A percentile compares a stretch with the other conserved stretches of the same genome.
Conservation (phyloP, 352 stramenopile species). For the Phytophthora melonis region DNA sequence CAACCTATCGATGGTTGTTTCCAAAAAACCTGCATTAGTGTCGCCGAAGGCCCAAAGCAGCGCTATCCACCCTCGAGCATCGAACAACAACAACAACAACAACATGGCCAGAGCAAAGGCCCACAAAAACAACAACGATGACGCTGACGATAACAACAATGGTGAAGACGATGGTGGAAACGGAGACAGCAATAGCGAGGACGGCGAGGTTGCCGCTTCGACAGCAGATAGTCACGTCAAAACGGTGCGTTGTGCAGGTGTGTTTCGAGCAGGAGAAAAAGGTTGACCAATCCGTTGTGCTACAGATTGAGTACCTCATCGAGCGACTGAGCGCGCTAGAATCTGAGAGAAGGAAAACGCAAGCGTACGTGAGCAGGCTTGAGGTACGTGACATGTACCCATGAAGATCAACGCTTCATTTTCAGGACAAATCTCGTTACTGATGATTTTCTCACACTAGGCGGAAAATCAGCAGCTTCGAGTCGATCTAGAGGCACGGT, state of each 20-base stretch:
- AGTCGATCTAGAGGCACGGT: conserved; percentile 32
- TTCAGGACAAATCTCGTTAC: not conserved
- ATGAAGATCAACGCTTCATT: not conserved
- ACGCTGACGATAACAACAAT: conserved; percentile 15
- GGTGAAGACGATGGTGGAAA: conserved; percentile 25
- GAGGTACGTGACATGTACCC: conserved; percentile 44
- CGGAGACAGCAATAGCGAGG: conserved; percentile 1
- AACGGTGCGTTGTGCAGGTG: conserved; percentile 34
- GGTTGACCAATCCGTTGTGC: not conserved
- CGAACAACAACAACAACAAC: conserved; percentile 8
- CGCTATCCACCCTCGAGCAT: conserved; percentile 9
- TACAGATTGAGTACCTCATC: conserved; percentile 67
- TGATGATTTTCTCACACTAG: conserved; percentile 22
- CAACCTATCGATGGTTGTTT: not conserved
- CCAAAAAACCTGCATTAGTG: conserved; percentile 16
- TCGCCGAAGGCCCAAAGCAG: conserved; percentile 25
- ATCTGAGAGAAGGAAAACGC: conserved; percentile 47
- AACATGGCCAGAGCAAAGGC: not conserved
- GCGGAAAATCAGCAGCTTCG: conserved; percentile 52
- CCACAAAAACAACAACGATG: conserved; percentile 1
- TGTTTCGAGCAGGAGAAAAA: not conserved
- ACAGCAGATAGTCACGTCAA: conserved; percentile 43
- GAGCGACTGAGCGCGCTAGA: conserved; percentile 64
- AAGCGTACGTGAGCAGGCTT: conserved; percentile 45
- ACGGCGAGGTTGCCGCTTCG: conserved; percentile 10